Conservation (phyloP, 148 eudicot genomes). For the Rhododendron williamsianum region DNA sequence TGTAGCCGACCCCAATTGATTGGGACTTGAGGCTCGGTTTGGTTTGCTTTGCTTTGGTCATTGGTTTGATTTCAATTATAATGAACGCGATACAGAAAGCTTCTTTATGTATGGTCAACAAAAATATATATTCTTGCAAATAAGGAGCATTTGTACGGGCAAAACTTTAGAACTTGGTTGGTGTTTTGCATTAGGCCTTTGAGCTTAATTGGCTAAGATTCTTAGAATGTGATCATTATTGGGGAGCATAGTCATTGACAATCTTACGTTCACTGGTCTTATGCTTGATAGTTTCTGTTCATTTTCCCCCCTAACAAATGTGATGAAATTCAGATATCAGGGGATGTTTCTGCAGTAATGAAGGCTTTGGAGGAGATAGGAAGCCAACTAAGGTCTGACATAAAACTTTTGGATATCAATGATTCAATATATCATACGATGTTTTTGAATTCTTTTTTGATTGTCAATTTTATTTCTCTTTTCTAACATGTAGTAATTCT, state of each 20-base stretch:
- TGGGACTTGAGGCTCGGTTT: too few relatives aligned
- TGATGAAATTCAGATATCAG: slow-evolving; percentile 58
- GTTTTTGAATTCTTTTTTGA: not conserved
- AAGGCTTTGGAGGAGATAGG: slow-evolving; percentile 90
- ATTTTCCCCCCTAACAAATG: slow-evolving; percentile 4
- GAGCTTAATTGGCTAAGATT: not conserved
- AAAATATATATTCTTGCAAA: not conserved
- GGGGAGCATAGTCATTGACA: not conserved
- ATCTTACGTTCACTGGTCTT: not conserved
- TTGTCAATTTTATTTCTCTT: not conserved
- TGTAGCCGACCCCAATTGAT: too few relatives aligned
- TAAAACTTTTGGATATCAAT: not conserved
- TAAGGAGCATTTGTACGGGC: not conserved
- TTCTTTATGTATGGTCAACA: not conserved
- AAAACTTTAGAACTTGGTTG: not conserved
- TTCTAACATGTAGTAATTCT: not conserved
- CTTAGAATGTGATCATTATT: not conserved
- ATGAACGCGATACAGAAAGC: not conserved
- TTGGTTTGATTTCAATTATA: not conserved
- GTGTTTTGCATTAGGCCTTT: not conserved
- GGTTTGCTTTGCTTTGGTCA: not conserved
- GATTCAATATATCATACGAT: not conserved
- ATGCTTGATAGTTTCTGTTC: not conserved
- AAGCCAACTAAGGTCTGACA: slow-evolving; percentile 58
- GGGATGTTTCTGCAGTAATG: slow-evolving; percentile 66